Base-by-base conservation (phyloP, 1,284 basidiomycete species). In the Vanrija sp. region DNA sequence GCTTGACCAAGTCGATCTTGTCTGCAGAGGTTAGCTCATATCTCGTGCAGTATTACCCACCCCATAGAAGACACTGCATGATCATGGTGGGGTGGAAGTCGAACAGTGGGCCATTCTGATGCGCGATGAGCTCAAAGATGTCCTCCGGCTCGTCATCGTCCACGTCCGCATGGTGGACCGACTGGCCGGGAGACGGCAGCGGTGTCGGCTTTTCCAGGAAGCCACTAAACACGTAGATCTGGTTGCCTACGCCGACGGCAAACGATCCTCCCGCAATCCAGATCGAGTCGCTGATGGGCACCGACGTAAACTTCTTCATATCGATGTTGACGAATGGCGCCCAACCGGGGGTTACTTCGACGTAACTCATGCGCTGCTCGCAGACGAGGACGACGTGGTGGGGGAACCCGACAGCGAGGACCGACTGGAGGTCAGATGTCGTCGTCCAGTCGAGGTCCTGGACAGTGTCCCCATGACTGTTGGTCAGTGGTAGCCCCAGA, bases 71-170 rank as follows among this genome's bases (percentile, higher is more conserved):
- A 66, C 89, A 92, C 66, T 95, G 93, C n/a, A 90, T 77, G 14
- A 96, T 73, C 80, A 94, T 87, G 63, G 93, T 89, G 3, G 92
- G 92, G 73, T 95, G 89, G 71, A 89, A 92, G 71, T 95, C 88
- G 25, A 84, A 82, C 42, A 96, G 75, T 2, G 91, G 90, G 0
- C 88, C 89, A 69, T 92, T 94, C 49, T 84, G 80, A 57, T 84
- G 77, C 6, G 87, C 88, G 41, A 91, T 88, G 62, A 87, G 80
- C 65, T 92, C 87, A 59, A 92, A 89, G 20, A 94, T 78, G 57
- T 82, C 82, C 61, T 72, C 69, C 7, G 71, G 64, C 27, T 69
- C 68, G 27, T 65, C 64, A 23, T 63, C 55, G 3, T 43, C 54
- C 23, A 62, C 55, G 10, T 57, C 36, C 14, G 47, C 47, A 2